Percentiles rank a stretch among this genome's conserved stretches.
phyloP scores from a whole-genome alignment of 805 yeast species.

The Metschnikowia gelsemii region DNA sequence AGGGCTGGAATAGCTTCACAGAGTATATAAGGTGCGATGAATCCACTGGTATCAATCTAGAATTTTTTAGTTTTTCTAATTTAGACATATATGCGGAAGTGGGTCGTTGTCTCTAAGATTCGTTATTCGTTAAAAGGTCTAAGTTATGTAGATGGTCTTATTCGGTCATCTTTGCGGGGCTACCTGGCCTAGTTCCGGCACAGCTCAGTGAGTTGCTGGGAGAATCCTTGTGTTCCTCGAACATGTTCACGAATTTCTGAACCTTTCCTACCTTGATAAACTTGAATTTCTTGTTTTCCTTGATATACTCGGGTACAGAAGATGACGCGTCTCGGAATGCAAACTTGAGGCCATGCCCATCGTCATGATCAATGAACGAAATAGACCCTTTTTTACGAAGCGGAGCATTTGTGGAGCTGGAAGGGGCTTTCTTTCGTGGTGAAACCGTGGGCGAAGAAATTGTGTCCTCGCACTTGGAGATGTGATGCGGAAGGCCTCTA shows the following conservation, averaged over 20 bases:
- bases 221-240: constrained; percentile 34
- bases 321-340: constrained; percentile 30
- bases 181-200: constrained; percentile 18
- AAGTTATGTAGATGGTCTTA: not conserved
- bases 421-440: not conserved
- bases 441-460: constrained; percentile 4
- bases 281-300: constrained; percentile 42
- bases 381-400: constrained; percentile 19
- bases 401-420: too few relatives aligned
- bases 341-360: constrained; percentile 29
- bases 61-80: too few relatives aligned
- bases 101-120: too few relatives aligned
- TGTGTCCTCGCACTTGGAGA: not conserved
- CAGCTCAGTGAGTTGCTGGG: constrained; percentile 16
- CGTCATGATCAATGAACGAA: constrained; percentile 29
- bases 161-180: constrained; percentile 13
- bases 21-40: too few relatives aligned
- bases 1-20: too few relatives aligned
- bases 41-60: too few relatives aligned
- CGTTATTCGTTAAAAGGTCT: constrained; percentile 6
- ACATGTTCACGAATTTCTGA: constrained; percentile 44
- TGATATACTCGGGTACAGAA: constrained; percentile 34
- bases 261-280: constrained; percentile 48
- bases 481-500: not conserved
- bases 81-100: too few relatives aligned